Evolutionary conservation across 2,329 filamentous ascomycete genomes (phyloP).

Genomic region (Mollisia scopiformis): DNA sequence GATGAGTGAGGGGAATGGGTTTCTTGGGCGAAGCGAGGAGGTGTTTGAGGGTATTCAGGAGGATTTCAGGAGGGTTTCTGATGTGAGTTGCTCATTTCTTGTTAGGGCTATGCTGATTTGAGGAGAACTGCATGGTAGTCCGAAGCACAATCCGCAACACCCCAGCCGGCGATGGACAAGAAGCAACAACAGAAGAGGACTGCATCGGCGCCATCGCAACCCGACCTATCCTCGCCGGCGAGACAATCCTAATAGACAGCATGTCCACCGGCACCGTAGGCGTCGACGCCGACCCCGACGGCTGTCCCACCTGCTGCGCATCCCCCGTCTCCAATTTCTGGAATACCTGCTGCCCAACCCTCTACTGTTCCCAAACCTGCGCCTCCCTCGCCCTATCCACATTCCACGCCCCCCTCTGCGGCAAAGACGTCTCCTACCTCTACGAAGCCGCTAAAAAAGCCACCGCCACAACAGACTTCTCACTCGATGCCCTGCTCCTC

Average conservation of each 20-base stretch:
- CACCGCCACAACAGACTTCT: conserved; percentile 23
- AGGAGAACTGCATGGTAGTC: conserved; percentile 29
- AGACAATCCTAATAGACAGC: conserved; percentile 25
- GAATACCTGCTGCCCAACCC: conserved; percentile 28
- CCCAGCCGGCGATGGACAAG: conserved; percentile 4
- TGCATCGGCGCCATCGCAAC: conserved; percentile 29
- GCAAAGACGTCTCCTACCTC: conserved; percentile 35
- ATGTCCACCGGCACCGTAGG: conserved; percentile 22
- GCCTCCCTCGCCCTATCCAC: conserved; percentile 28
- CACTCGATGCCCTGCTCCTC: conserved; percentile 34
- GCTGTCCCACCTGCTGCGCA: conserved; percentile 33
- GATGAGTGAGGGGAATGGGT: conserved; percentile 27
- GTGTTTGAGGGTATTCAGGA: conserved; percentile 23
- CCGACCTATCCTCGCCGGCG: conserved; percentile 22
- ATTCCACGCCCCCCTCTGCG: conserved; percentile 35
- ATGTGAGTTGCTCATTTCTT: no score
- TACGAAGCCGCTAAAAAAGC: conserved; percentile 23
- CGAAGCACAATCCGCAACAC: conserved; percentile 28
- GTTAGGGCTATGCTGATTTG: no score
- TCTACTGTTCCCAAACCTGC: conserved; percentile 34
- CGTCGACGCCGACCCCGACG: conserved; percentile 21
- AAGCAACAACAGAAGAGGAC: conserved; percentile 25
- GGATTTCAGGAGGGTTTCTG: conserved; percentile 26
- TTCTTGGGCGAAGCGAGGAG: conserved; percentile 23
- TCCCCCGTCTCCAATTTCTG: conserved; percentile 17